Evolutionary conservation across 176 grass and related monocot species (phyloP), one percentile per base, ranked within the genome.

Genomic region (Luzula sylvatica): DNA sequence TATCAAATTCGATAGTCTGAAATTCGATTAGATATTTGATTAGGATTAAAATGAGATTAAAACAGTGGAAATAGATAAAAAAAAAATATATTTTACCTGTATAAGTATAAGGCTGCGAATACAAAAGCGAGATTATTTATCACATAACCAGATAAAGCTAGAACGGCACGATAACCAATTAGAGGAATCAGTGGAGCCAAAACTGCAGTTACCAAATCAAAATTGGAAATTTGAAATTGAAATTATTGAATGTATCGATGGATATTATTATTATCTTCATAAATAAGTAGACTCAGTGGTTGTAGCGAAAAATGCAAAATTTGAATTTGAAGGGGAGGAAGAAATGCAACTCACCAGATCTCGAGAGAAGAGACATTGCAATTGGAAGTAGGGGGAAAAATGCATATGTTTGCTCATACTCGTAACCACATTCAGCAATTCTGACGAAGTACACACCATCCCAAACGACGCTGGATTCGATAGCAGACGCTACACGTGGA

Each of bases 361-460:
- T 76, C 28, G 81, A 66, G 55, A 96, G 71, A 30, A 89, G 66
- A n/a, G 50, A 54, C n/a, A 96, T 53, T 17, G 62, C 72, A 61
- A 61, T 47, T 0, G 78, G 89, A 42, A 95, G 80, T 46, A 95
- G 70, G 2, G 90, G 89, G 47, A 89, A 67, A 58, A 96, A 89
- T 38, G 90, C 84, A 14, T 76, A 96, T 23, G 77, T 78, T 46
- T 96, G 84, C 74, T 96, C 90, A 45, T 96, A 96, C 84, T 96
- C 84, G 48, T 96, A 96, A 14, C 90, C 89, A 65, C 89, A 95
- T 83, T 88, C 77, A 15, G 90, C 77, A 20, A 77, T 30, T 16
- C 84, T 85, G 25, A 71, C 64, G 46, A 89, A 96, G 67, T 89
- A 68, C 66, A 96, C 90, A 2, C 90, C 74, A 22, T 96, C 84